phyloP scores from a whole-genome alignment of 495 filamentous ascomycete species.

The Penicillium lividum region DNA sequence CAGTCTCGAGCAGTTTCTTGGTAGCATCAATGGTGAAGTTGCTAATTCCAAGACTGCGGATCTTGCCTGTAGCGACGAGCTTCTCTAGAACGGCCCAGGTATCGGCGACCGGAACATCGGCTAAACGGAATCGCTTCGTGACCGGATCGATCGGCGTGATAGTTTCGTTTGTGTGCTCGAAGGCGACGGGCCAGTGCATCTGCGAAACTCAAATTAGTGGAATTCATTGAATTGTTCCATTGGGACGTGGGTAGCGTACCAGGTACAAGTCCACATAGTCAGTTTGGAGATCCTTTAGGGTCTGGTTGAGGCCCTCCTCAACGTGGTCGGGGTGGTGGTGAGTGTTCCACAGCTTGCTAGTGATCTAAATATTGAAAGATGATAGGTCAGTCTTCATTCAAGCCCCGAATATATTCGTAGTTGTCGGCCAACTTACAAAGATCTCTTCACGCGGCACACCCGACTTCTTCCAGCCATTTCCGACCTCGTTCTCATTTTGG shows the following conservation, averaged over 20 bases:
- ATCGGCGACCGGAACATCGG: slow-evolving; percentile 35
- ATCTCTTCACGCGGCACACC: slow-evolving; percentile 44
- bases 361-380: slow-evolving; percentile 25
- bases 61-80: slow-evolving; percentile 64
- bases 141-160: slow-evolving; percentile 35
- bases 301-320: slow-evolving; percentile 43
- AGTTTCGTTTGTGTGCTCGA: slow-evolving; percentile 66
- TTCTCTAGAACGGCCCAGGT: slow-evolving; percentile 76
- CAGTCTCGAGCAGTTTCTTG: slow-evolving; percentile 63
- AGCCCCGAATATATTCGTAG: neutral
- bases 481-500: slow-evolving; percentile 47
- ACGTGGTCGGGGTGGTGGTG: slow-evolving; percentile 45
- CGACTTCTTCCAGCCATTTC: slow-evolving; percentile 43
- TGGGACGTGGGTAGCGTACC: slow-evolving; percentile 35
- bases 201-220: slow-evolving; percentile 9
- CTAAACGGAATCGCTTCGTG: slow-evolving; percentile 38
- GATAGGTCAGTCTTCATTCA: neutral
- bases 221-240: neutral
- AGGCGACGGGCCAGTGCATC: slow-evolving; percentile 45
- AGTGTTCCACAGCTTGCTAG: slow-evolving; percentile 49
- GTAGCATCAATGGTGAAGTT: slow-evolving; percentile 70
- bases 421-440: slow-evolving; percentile 34
- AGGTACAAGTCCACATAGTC: slow-evolving; percentile 47
- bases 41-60: slow-evolving; percentile 77
- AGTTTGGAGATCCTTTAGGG: slow-evolving; percentile 42